These are phyloP conservation scores for Verbascum thapsus DNA, from an alignment of 257 asterid species.

Conservation along the genomic window DNA sequence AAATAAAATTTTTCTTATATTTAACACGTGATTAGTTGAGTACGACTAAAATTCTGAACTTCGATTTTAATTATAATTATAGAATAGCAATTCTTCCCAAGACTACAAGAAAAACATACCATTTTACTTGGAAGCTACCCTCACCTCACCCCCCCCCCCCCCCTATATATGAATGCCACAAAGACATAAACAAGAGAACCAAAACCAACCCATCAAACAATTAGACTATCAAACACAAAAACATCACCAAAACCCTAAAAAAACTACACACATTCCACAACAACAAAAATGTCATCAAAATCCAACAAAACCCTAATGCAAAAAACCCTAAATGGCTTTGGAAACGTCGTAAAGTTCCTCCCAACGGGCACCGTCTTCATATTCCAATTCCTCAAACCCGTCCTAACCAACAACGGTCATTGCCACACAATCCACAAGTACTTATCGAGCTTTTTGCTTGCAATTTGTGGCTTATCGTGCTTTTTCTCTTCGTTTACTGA, in stretches of 20 bases:
- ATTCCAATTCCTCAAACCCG: slow-evolving; percentile 78
- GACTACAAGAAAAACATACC: slow-evolving; percentile 18
- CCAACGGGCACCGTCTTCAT: slow-evolving; percentile 70
- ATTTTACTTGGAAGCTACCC: slow-evolving; percentile 46
- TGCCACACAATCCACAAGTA: slow-evolving; percentile 57
- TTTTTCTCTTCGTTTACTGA: slow-evolving; percentile 79
- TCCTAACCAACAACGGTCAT: slow-evolving; percentile 73
- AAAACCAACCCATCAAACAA: not conserved
- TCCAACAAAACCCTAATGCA: slow-evolving; percentile 28
- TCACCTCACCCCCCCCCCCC: not conserved
- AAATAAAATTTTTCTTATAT: too few relatives aligned
- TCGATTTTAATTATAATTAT: slow-evolving; percentile 6
- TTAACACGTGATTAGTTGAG: too few relatives aligned
- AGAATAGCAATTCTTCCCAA: not conserved
- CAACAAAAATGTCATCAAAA: slow-evolving; percentile 39
- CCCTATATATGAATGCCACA: slow-evolving; percentile 8
- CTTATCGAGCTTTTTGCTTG: slow-evolving; percentile 48
- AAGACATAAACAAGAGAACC: not conserved
- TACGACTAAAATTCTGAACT: too few relatives aligned
- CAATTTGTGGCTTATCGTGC: slow-evolving; percentile 55
- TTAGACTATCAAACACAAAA: not conserved
- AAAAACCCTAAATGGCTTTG: slow-evolving; percentile 53
- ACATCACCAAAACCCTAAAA: not conserved
- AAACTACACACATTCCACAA: not conserved
- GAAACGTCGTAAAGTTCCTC: slow-evolving; percentile 69